Percentiles rank a stretch among this genome's conserved stretches.
Conservation (phyloP, 305 asterid genomes). For the Solanum hybrid region DNA sequence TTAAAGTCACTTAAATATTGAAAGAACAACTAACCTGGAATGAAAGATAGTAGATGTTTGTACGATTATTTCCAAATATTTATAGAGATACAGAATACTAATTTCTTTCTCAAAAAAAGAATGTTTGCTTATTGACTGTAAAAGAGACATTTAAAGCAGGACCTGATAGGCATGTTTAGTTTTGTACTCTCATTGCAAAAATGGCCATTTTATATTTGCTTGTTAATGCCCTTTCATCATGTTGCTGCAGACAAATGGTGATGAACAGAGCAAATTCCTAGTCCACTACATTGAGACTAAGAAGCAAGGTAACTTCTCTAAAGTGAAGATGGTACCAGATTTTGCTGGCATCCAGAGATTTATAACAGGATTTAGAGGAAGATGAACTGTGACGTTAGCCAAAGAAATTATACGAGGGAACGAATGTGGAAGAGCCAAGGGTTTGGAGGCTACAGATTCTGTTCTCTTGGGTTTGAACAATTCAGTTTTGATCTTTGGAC, state of each 20-base stretch:
- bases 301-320: constrained; percentile 40
- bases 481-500: background rate
- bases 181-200: background rate
- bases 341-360: constrained; percentile 67
- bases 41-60: background rate
- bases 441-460: background rate
- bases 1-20: background rate
- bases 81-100: background rate
- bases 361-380: constrained; percentile 50
- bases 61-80: background rate
- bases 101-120: background rate
- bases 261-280: constrained; percentile 49
- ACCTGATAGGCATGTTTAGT: background rate
- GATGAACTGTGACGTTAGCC: constrained; percentile 5
- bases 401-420: background rate
- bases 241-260: constrained; percentile 75
- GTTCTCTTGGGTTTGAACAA: background rate
- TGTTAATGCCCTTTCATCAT: background rate
- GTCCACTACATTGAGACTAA: constrained; percentile 36
- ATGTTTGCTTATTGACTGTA: background rate
- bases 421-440: background rate
- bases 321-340: constrained; percentile 42
- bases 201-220: background rate
- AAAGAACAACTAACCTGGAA: background rate
- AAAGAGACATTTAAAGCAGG: background rate